Evolutionary conservation across 805 yeast species (phyloP).

Genomic region (Teunomyces gatunensis): DNA sequence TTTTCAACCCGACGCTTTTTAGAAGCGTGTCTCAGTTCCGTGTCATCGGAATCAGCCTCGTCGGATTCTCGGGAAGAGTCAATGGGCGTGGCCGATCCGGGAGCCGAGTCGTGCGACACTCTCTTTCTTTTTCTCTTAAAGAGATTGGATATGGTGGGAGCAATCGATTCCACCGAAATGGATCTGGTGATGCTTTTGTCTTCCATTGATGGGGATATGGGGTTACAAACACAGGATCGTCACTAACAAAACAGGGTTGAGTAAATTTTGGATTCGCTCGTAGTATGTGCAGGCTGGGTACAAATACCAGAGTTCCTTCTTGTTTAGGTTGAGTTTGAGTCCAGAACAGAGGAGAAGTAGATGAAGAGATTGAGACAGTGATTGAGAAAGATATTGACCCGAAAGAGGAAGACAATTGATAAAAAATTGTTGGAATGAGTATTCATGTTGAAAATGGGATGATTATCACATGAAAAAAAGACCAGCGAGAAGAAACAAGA

Average conservation of each 20-base stretch:
- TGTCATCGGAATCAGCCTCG: conserved; percentile 10
- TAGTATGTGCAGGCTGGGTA: not conserved
- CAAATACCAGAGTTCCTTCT: too few species aligned
- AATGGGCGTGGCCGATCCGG: conserved; percentile 14
- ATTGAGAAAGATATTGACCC: too few species aligned
- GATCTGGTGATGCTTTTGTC: conserved; percentile 25
- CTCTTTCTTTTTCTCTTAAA: conserved; percentile 19
- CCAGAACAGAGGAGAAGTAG: too few species aligned
- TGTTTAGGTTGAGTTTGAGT: too few species aligned
- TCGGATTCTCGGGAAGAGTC: conserved; percentile 17
- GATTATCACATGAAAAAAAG: too few species aligned
- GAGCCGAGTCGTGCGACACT: conserved; percentile 8
- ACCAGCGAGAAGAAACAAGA: too few species aligned
- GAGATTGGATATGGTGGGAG: conserved; percentile 34
- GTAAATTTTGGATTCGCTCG: not conserved
- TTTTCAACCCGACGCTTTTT: conserved; percentile 23
- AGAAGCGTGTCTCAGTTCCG: conserved; percentile 6
- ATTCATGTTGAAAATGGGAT: too few species aligned
- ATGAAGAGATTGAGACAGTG: too few species aligned
- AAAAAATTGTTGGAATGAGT: too few species aligned
- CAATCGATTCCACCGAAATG: conserved; percentile 40
- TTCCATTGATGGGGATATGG: conserved; percentile 2
- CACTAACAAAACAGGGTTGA: not conserved
- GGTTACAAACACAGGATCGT: not conserved
- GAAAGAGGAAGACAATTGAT: too few species aligned